Evolutionary conservation across 352 stramenopile species (phyloP), one percentile per base, ranked within the genome.

Genomic region (Phytophthora lateralis): DNA sequence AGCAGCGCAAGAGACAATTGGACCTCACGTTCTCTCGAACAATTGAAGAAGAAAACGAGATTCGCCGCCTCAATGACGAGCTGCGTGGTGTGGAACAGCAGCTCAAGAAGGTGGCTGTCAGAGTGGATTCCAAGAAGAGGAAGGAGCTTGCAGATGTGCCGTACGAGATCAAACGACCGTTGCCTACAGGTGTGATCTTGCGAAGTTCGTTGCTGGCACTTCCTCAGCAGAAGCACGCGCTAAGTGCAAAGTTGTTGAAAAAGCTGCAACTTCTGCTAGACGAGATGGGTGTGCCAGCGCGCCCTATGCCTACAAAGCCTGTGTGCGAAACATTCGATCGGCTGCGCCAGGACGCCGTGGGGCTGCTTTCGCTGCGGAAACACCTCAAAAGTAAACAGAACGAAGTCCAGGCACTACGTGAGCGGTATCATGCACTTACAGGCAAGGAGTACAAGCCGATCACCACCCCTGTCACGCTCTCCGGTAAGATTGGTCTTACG

Each of bases 301-400:
- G 82, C 9, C 80, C 82, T n/a, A 89, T 91, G 78, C 82, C 80
- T 41, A 91, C 82, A 34, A 85, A 89, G 42, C 63, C 64, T 17
- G 75, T 81, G 20, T 89, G 77, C 43, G 80, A 88, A 52, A 75
- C 78, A 51, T 89, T 77, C 47, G 82, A 91, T 55, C 66, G 60
- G 7, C 49, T 91, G 18, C 73, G 82, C 6, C 77, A 91, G 24
- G 79, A 89, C 37, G 62, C 72, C 10, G 69, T 91, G 18, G 73
- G 75, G 9, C 63, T 91, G 21, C 52, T 91, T 38, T 80, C 75
- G 35, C 56, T 91, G 24, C 69, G 71, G 12, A 89, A 91, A 41
- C 69, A 88, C 32, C 51, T 91, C 5, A 74, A 75, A n/a, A 73
- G 67, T 46, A 89, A 89, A 49, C 66, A 87, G 24, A 75, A 61